Base-by-base conservation (phyloP, 306 rosid genomes). In the Oemleria cerasiformis region DNA sequence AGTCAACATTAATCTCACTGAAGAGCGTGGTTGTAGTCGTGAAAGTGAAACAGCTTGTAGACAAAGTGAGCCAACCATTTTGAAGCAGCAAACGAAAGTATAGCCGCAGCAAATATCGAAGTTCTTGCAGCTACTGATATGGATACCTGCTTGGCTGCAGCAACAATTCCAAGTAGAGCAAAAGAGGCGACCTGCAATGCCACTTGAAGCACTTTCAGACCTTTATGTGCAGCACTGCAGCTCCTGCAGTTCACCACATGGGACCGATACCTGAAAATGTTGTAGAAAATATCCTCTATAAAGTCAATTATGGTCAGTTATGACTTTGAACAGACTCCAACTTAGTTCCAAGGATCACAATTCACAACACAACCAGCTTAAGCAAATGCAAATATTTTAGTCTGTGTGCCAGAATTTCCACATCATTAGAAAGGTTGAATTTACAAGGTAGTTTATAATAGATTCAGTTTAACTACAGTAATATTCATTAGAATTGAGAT, bases 161-260 rank as follows among this genome's bases (percentile, higher is more conserved):
- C 98, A 62, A 85, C 88, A 54, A 88, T 74, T 70, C 96, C 98
- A 30, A 91, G 53, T 49, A 86, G 69, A 79, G 90, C 78, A 21
- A 94, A 73, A 7, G 95, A 82, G 71, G 79, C 19, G 14, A 87
- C 77, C 81, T 89, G 92, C 67, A 94, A 77, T 44, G 57, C 69
- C 50, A 91, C 88, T 77, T 94, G 90, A 11, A 76, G 84, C 41
- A 78, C 84, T 8, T 79, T 86, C 13, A 94, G 88, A 70, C 87
- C 84, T 80, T 91, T 91, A 30, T 94, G 68, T 12, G 91, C 97
- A n/a, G 68, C 68, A 71, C 47, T 87, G 86, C 98, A 94, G 72
- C 98, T 94, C 63, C 73, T 44, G 80, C 98, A 94, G 64, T 89
- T 91, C 72, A 87, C 90, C 77, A 89, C 96, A 68, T 94, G 98